phyloP scores from a whole-genome alignment of 2,329 filamentous ascomycete genomes.

The Alternaria sp. region DNA sequence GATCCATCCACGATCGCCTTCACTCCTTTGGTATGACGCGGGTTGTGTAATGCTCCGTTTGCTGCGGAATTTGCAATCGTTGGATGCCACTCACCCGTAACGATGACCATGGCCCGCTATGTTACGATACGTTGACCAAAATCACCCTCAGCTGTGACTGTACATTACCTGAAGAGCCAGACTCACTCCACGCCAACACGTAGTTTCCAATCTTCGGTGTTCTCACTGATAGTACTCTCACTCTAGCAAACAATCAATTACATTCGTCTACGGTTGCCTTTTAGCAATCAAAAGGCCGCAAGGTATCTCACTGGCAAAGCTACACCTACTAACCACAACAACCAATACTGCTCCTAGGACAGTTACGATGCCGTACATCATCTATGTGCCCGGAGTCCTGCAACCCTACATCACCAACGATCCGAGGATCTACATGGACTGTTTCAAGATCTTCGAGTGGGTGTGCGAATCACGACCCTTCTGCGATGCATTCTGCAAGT shows the following conservation, averaged over 20 bases:
- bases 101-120: neutral
- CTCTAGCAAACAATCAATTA: neutral
- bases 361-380: constrained; percentile 29
- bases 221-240: neutral
- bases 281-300: neutral
- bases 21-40: neutral
- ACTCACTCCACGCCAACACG: neutral
- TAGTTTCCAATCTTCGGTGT: neutral
- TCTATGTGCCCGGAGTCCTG: constrained; percentile 18
- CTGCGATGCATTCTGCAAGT: constrained; percentile 21
- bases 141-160: neutral
- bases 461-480: constrained; percentile 24
- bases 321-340: neutral
- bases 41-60: neutral
- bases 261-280: neutral
- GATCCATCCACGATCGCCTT: neutral
- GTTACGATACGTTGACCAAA: neutral
- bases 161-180: neutral
- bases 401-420: constrained; percentile 28
- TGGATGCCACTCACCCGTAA: neutral
- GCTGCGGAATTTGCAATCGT: neutral
- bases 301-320: neutral
- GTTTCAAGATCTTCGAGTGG: constrained; percentile 19
- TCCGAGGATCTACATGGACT: constrained; percentile 28
- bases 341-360: neutral